Conservation (phyloP, 2,329 filamentous ascomycete species). For the Hymenotorrendiella dingleyae region DNA sequence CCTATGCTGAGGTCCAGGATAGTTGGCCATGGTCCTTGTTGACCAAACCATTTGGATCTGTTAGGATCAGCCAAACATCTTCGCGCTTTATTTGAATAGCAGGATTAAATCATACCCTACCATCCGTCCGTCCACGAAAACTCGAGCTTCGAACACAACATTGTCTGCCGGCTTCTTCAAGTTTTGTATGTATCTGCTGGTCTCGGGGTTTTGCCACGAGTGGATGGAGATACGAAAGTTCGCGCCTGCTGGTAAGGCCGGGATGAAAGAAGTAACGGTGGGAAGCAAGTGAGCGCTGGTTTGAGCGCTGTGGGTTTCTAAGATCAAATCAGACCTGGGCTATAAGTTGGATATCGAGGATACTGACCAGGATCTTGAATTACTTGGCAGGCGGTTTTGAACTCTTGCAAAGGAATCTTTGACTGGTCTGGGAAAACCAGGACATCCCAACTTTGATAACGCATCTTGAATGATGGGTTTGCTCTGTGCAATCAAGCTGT, state of each 20-base stretch:
- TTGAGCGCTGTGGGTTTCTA: conserved; percentile 9
- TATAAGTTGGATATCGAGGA: no score
- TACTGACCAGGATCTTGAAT: conserved; percentile 42
- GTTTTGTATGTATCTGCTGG: conserved; percentile 50
- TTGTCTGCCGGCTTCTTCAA: conserved; percentile 50
- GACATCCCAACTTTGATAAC: conserved; percentile 82
- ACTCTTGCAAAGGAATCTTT: conserved; percentile 72
- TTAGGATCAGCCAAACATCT: neutral
- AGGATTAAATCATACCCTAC: conserved; percentile 44
- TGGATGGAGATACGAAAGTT: conserved; percentile 71
- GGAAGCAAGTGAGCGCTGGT: conserved; percentile 39
- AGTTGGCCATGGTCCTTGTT: conserved; percentile 44
- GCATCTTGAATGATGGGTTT: conserved; percentile 46
- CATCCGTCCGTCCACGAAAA: conserved; percentile 63
- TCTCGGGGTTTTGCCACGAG: conserved; percentile 59
- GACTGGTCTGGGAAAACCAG: conserved; percentile 65
- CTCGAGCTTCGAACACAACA: conserved; percentile 57
- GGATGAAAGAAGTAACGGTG: conserved; percentile 65
- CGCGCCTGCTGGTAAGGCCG: conserved; percentile 51
- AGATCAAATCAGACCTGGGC: no score
- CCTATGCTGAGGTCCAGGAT: conserved; percentile 38
- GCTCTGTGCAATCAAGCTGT: neutral
- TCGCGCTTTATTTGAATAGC: neutral
- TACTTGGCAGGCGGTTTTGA: conserved; percentile 71
- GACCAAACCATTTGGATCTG: conserved; percentile 44